phyloP scores from a whole-genome alignment of 1,284 basidiomycete species.

The Neolentinus lepideus region DNA sequence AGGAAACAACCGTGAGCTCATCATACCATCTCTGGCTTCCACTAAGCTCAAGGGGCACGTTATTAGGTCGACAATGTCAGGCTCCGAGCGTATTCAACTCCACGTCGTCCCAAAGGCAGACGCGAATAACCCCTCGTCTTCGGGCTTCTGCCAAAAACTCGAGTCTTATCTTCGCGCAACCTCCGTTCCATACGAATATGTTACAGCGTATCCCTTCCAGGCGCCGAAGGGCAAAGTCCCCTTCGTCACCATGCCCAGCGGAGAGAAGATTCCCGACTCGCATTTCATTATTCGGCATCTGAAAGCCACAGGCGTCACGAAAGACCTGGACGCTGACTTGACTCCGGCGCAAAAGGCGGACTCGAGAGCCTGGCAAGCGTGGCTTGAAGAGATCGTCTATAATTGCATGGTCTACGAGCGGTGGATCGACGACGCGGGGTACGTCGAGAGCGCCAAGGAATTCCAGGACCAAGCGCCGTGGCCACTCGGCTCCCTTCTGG shows the following conservation, averaged over 20 bases:
- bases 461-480: conserved; percentile 12
- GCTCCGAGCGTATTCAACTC: conserved; percentile 4
- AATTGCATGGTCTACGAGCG: conserved; percentile 16
- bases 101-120: conserved; percentile 20
- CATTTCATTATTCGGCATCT: conserved; percentile 26
- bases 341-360: conserved; percentile 21
- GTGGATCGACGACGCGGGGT: conserved; percentile 22
- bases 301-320: conserved; percentile 15
- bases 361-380: conserved; percentile 26
- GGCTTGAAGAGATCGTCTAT: conserved; percentile 24
- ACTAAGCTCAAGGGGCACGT: no score
- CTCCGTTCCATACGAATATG: conserved; percentile 4
- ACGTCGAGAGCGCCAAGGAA: conserved; percentile 10
- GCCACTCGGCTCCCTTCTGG: conserved; percentile 15
- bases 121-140: conserved; percentile 16
- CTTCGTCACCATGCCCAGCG: conserved; percentile 19
- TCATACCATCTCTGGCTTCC: no score
- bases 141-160: conserved; percentile 28
- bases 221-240: conserved; percentile 22
- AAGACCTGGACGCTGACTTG: conserved; percentile 20
- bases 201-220: conserved; percentile 8
- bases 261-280: conserved; percentile 20
- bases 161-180: conserved; percentile 21
- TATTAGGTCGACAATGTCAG: background rate
- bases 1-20: no score